Evolutionary conservation across 371 early-diverging fungal species (phyloP).

Genomic region (Zancudomyces culisetae): DNA sequence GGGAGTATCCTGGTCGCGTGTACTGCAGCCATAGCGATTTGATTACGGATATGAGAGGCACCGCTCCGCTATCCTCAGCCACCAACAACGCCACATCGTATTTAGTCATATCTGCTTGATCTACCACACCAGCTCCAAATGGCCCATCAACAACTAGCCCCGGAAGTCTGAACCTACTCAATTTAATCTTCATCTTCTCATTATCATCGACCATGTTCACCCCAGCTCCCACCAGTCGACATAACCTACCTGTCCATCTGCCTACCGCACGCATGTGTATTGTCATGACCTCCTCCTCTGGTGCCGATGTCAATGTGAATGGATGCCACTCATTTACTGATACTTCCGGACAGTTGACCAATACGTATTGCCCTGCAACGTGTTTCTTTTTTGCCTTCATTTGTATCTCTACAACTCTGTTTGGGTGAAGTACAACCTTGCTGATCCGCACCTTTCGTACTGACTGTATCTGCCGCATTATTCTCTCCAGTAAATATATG

Average conservation of each 20-base stretch:
- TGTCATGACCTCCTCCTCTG: constrained; percentile 56
- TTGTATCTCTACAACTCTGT: constrained; percentile 47
- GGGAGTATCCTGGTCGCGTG: constrained; percentile 20
- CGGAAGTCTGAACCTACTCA: constrained; percentile 27
- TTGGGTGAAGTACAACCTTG: constrained; percentile 50
- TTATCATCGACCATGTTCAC: background rate
- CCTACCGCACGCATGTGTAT: constrained; percentile 66
- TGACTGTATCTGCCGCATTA: constrained; percentile 49
- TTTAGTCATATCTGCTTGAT: too few species aligned
- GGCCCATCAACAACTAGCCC: constrained; percentile 57
- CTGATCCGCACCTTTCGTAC: constrained; percentile 31
- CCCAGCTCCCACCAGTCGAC: constrained; percentile 36
- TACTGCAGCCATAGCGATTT: constrained; percentile 38
- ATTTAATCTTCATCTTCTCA: background rate
- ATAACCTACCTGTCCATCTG: constrained; percentile 64
- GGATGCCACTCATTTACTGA: constrained; percentile 61
- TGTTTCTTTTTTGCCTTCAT: constrained; percentile 33
- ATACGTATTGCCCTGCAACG: constrained; percentile 57
- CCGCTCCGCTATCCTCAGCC: constrained; percentile 67
- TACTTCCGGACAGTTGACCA: constrained; percentile 42
- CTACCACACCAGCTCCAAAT: constrained; percentile 72
- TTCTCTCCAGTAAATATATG: constrained; percentile 47
- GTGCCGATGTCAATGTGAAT: constrained; percentile 71
- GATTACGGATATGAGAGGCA: constrained; percentile 47
- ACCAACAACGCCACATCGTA: constrained; percentile 59